A percentile compares a stretch with the other conserved stretches of the same genome.
Evolutionary conservation across 345 rosid species (phyloP).

Genomic region (Cardiospermum halicacabum): DNA sequence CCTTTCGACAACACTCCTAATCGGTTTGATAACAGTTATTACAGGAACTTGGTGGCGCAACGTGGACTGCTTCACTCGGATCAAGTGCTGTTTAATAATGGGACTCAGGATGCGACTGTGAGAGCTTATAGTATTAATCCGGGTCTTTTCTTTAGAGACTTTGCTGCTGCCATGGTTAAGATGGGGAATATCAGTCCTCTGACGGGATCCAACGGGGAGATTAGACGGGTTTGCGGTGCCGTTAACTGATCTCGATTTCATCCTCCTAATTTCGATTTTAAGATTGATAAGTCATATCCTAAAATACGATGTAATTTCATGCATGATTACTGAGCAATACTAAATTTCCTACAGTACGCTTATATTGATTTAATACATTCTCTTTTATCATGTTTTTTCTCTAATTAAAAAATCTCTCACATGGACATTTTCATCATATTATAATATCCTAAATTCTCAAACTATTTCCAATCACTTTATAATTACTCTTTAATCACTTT

Average conservation of each 20-base stretch:
- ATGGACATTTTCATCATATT: too few species aligned
- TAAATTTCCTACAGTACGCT: too few species aligned
- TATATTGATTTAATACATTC: too few species aligned
- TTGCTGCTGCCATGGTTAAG: constrained; percentile 41
- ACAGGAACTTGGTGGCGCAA: constrained; percentile 17
- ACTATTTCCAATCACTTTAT: too few species aligned
- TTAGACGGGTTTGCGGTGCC: constrained; percentile 34
- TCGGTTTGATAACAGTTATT: constrained; percentile 33
- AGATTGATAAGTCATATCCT: too few species aligned
- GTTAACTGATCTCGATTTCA: constrained; percentile 22
- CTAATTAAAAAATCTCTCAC: too few species aligned
- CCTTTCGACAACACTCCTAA: constrained; percentile 29
- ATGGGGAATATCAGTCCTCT: constrained; percentile 45
- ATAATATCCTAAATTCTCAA: too few species aligned
- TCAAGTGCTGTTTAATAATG: constrained; percentile 36
- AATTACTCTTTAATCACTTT: too few species aligned
- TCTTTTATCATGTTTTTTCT: too few species aligned
- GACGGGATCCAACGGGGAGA: constrained; percentile 33
- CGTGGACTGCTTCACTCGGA: constrained; percentile 48
- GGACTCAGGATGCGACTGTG: constrained; percentile 29
- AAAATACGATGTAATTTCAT: too few species aligned
- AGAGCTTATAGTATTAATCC: constrained; percentile 23
- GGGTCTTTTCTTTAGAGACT: constrained; percentile 22
- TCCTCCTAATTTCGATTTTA: too few species aligned
- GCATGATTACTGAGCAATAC: too few species aligned